Conservation (phyloP, 23 red algal genomes). For the Gracilariopsis chorda region DNA sequence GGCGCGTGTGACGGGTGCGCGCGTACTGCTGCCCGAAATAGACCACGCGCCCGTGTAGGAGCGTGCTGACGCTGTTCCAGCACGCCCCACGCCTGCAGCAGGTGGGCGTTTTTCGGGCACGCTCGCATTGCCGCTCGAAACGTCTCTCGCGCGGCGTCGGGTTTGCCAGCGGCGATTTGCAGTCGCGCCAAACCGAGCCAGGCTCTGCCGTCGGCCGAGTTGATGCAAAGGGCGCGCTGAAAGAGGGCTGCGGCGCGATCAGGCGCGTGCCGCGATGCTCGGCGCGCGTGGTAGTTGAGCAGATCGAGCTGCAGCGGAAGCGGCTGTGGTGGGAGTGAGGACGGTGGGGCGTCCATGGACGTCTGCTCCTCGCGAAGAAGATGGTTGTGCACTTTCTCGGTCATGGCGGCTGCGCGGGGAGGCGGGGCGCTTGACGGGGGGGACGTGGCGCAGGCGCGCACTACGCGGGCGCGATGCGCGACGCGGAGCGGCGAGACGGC, state of each 20-base stretch:
- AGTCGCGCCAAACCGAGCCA: slow-evolving; percentile 88
- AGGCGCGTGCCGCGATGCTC: neutral
- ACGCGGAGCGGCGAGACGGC: neutral
- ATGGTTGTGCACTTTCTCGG: neutral
- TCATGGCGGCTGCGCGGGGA: neutral
- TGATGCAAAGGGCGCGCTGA: slow-evolving; percentile 49
- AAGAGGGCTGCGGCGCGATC: slow-evolving; percentile 52
- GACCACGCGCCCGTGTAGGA: slow-evolving; percentile 26
- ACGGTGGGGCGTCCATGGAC: neutral
- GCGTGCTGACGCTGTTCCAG: slow-evolving; percentile 66
- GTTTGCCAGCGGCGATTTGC: neutral
- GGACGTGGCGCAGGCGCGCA: neutral
- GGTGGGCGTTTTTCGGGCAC: slow-evolving; percentile 40
- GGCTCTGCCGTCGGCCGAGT: slow-evolving; percentile 67
- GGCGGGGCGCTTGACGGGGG: neutral
- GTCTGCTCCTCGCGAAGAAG: neutral
- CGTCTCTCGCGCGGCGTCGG: neutral
- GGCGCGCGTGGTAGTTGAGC: slow-evolving; percentile 52
- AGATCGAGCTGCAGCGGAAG: slow-evolving; percentile 47
- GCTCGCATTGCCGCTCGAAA: slow-evolving; percentile 52
- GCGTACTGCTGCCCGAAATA: slow-evolving; percentile 42
- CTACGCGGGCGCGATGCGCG: neutral
- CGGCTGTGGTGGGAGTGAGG: neutral
- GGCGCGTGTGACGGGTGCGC: slow-evolving; percentile 55
- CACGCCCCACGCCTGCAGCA: slow-evolving; percentile 94